These are phyloP conservation scores for Leishmania major DNA, from an alignment of 208 protist species.

Conservation along the genomic window DNA sequence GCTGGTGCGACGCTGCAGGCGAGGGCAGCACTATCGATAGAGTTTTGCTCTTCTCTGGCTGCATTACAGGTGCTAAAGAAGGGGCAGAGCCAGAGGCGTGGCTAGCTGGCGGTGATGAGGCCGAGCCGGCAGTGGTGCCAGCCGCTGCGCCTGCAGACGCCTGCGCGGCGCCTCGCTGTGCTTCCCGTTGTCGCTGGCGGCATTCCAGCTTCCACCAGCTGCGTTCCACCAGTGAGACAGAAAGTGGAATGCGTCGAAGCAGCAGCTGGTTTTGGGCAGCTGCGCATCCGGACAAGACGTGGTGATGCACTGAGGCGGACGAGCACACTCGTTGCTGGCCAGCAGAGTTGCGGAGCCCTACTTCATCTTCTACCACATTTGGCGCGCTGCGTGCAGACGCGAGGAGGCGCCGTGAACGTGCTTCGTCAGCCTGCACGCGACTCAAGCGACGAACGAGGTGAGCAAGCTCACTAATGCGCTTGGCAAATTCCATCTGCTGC, in stretches of 20 bases:
- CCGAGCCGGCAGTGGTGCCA: neutral
- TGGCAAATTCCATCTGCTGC: constrained; percentile 24
- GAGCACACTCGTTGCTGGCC: neutral
- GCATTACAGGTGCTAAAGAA: neutral
- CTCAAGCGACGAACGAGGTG: constrained; percentile 20
- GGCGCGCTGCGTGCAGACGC: neutral
- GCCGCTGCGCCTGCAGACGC: neutral
- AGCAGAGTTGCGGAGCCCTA: neutral
- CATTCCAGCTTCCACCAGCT: constrained; percentile 37
- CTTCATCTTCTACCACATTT: neutral
- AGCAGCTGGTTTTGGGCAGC: constrained; percentile 56
- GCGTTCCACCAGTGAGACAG: constrained; percentile 75
- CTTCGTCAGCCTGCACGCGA: constrained; percentile 17
- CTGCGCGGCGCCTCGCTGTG: neutral
- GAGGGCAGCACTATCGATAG: neutral
- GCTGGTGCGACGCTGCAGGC: constrained; percentile 15
- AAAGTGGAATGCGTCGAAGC: constrained; percentile 65
- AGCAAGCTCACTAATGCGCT: constrained; percentile 23
- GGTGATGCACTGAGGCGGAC: neutral
- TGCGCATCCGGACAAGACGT: neutral
- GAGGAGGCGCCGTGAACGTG: constrained; percentile 8
- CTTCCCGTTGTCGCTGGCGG: constrained; percentile 10
- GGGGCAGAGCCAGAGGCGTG: neutral
- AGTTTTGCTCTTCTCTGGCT: neutral
- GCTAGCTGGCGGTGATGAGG: neutral